phyloP scores from a whole-genome alignment of 2,329 filamentous ascomycete species.

The Sporothrix brasiliensis region DNA sequence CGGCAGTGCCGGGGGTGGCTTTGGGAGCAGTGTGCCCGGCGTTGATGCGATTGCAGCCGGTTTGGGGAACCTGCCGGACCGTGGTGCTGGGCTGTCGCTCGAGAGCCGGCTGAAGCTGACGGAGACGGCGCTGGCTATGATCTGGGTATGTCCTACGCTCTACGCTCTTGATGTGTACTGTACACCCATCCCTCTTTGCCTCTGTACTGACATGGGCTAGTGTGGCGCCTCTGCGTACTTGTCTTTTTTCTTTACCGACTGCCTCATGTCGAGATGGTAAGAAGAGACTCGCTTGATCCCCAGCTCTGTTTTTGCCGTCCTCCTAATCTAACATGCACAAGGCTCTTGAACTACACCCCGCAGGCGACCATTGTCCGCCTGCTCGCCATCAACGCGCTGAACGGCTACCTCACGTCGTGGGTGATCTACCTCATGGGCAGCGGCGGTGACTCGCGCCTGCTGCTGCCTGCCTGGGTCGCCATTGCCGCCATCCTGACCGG shows the following conservation, averaged over 20 bases:
- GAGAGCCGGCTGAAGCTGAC: conserved; percentile 60
- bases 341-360: conserved; percentile 83
- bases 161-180: not conserved
- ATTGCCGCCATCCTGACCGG: conserved; percentile 75
- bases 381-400: conserved; percentile 71
- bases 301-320: too few species aligned
- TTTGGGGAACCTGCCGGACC: conserved; percentile 19
- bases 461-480: conserved; percentile 76
- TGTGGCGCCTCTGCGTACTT: conserved; percentile 77
- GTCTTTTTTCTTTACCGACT: conserved; percentile 82
- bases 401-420: conserved; percentile 74
- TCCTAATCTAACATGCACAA: conserved; percentile 40
- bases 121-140: conserved; percentile 70
- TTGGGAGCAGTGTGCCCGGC: conserved; percentile 4
- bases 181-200: not conserved
- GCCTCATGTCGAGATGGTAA: conserved; percentile 80
- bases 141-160: conserved; percentile 59
- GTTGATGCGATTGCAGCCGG: conserved; percentile 41
- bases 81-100: conserved; percentile 38
- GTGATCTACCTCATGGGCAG: conserved; percentile 71
- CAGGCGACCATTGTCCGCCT: conserved; percentile 79
- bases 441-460: conserved; percentile 68
- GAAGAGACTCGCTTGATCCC: conserved; percentile 33
- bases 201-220: conserved; percentile 47
- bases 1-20: conserved; percentile 41